Evolutionary conservation across 257 asterid genomes (phyloP).

Genomic region (Scutellaria galericulata): DNA sequence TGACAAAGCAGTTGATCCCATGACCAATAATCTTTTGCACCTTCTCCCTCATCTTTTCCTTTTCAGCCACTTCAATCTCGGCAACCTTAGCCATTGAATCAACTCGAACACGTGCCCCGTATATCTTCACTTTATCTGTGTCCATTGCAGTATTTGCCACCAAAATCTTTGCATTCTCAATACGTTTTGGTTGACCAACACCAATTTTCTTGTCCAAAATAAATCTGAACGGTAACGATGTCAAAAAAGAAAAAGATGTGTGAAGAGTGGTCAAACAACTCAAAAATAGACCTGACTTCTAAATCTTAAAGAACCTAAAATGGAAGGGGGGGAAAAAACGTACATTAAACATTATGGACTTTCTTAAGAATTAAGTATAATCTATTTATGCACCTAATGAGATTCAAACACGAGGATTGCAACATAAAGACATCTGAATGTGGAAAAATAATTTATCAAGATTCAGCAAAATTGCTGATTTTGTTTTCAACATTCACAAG

Average conservation of each 20-base stretch:
- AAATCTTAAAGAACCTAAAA: not conserved
- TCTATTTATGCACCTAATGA: not conserved
- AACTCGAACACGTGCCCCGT: conserved; percentile 98
- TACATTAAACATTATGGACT: no score
- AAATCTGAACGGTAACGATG: conserved; percentile 57
- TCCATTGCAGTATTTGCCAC: conserved; percentile 99
- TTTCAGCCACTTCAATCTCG: conserved; percentile 93
- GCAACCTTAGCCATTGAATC: conserved; percentile 99
- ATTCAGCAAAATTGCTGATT: no score
- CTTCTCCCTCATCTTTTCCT: conserved; percentile 92
- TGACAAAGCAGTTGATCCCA: conserved; percentile 93
- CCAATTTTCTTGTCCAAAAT: conserved; percentile 97
- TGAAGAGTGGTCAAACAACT: not conserved
- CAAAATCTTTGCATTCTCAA: conserved; percentile 91
- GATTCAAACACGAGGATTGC: not conserved
- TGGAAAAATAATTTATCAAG: no score
- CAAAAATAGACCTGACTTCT: not conserved
- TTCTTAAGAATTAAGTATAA: no score
- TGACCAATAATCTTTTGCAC: conserved; percentile 87
- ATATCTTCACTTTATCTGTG: conserved; percentile 95
- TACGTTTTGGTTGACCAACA: conserved; percentile 97
- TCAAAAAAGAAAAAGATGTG: not conserved
- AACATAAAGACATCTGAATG: not conserved
- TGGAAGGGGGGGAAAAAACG: not conserved
- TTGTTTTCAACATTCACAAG: no score